Evolutionary conservation across 2,329 filamentous ascomycete genomes (phyloP).

Genomic region (Cercospora beticola): DNA sequence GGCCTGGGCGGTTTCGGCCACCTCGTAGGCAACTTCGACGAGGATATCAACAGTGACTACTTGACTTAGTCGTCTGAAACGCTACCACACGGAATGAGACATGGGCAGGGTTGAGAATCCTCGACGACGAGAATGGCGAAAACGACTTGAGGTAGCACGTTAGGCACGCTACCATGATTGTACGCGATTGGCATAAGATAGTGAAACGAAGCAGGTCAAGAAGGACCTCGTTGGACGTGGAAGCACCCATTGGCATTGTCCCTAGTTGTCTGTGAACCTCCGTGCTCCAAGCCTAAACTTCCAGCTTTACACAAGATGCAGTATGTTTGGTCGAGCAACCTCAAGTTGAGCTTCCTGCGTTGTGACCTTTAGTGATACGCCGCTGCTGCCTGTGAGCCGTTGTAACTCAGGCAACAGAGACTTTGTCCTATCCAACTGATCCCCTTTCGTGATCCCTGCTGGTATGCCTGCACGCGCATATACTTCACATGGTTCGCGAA

Average conservation of each 20-base stretch:
- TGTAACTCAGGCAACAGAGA: background rate
- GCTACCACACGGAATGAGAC: background rate
- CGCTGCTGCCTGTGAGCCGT: background rate
- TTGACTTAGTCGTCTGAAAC: background rate
- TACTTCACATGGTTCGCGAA: constrained; percentile 1
- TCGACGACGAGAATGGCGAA: background rate
- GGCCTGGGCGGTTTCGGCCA: constrained; percentile 4
- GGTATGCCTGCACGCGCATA: constrained; percentile 3
- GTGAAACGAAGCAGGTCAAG: background rate
- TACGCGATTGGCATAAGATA: background rate
- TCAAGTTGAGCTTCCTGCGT: background rate
- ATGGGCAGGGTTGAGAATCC: background rate
- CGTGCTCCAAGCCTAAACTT: background rate
- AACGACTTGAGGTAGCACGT: background rate
- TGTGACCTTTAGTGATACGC: background rate
- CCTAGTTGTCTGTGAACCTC: background rate
- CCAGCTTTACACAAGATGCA: background rate
- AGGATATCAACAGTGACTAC: constrained; percentile 3
- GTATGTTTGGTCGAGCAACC: background rate
- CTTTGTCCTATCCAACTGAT: background rate
- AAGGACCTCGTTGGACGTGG: background rate
- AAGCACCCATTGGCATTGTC: background rate
- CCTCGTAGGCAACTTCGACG: constrained; percentile 2
- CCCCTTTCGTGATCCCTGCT: background rate
- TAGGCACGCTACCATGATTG: background rate